Evolutionary conservation across 2,329 filamentous ascomycete species (phyloP).

Genomic region (Elsinoe necatrix): DNA sequence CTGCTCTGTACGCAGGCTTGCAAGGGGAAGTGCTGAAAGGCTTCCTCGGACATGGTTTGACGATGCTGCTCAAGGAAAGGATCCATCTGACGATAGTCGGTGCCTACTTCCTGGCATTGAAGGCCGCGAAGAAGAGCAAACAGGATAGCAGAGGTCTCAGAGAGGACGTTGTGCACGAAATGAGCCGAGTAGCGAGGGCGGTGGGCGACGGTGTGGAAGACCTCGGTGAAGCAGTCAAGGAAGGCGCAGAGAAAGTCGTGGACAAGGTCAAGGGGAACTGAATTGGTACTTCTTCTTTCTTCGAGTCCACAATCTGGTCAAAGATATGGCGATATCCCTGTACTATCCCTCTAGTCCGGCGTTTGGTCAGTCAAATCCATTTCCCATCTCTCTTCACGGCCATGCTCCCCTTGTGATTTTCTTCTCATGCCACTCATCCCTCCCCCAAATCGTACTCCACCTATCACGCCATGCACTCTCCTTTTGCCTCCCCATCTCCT

Average conservation of each 20-base stretch:
- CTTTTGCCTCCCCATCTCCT: conserved; percentile 21
- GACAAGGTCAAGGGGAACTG: background rate
- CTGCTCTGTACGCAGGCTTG: conserved; percentile 67
- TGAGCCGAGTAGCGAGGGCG: conserved; percentile 14
- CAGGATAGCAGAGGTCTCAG: conserved; percentile 30
- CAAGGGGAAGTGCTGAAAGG: conserved; percentile 69
- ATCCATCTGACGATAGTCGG: conserved; percentile 65
- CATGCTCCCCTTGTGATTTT: conserved; percentile 18
- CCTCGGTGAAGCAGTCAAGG: conserved; percentile 18
- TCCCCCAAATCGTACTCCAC: conserved; percentile 21
- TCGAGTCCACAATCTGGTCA: background rate
- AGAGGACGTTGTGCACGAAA: conserved; percentile 18
- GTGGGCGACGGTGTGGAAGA: conserved; percentile 14
- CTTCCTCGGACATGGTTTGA: conserved; percentile 77
- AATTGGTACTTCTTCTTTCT: background rate
- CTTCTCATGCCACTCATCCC: conserved; percentile 20
- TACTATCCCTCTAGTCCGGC: background rate
- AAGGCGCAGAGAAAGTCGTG: conserved; percentile 14
- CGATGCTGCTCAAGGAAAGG: conserved; percentile 76
- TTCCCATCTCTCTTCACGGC: conserved; percentile 14
- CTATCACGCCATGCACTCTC: conserved; percentile 20
- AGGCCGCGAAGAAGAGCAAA: conserved; percentile 35
- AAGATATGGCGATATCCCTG: background rate
- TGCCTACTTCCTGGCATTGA: conserved; percentile 59
- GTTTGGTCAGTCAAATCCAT: background rate